Evolutionary conservation across 1,139 yeast species (phyloP).

Genomic region (Suhomyces bolitotheri): DNA sequence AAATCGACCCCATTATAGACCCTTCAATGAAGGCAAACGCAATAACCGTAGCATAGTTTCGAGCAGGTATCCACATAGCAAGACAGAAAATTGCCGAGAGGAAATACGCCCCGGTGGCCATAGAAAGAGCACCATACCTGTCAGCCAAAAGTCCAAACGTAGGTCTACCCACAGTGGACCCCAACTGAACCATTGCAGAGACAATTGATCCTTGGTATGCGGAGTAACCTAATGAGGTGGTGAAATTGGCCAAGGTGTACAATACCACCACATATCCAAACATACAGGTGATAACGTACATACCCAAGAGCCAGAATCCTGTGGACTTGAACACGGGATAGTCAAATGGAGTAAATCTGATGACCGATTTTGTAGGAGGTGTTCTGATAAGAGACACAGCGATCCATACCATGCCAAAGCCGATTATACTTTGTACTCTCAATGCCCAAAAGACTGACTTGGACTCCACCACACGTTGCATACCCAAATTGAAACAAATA

Average conservation of each 20-base stretch:
- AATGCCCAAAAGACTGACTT: conserved; percentile 42
- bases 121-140: conserved; percentile 45
- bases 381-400: conserved; percentile 24
- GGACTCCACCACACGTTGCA: conserved; percentile 27
- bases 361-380: conserved; percentile 24
- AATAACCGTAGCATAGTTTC: conserved; percentile 52
- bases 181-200: conserved; percentile 50
- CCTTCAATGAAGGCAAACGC: conserved; percentile 51
- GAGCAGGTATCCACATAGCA: conserved; percentile 65
- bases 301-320: conserved; percentile 30
- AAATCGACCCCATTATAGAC: conserved; percentile 49
- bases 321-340: conserved; percentile 26
- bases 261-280: conserved; percentile 40
- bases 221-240: conserved; percentile 28
- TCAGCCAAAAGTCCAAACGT: conserved; percentile 50
- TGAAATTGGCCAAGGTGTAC: conserved; percentile 36
- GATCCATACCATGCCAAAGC: conserved; percentile 28
- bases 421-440: conserved; percentile 34
- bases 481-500: conserved; percentile 36
- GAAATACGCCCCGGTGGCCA: conserved; percentile 33
- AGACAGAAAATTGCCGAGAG: conserved; percentile 40
- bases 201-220: conserved; percentile 48
- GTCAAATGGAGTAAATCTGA: conserved; percentile 25
- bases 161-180: conserved; percentile 41
- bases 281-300: conserved; percentile 36